These are phyloP conservation scores for Trichoderma asperelloides DNA, from an alignment of 495 filamentous ascomycete genomes.

Conservation along the genomic window DNA sequence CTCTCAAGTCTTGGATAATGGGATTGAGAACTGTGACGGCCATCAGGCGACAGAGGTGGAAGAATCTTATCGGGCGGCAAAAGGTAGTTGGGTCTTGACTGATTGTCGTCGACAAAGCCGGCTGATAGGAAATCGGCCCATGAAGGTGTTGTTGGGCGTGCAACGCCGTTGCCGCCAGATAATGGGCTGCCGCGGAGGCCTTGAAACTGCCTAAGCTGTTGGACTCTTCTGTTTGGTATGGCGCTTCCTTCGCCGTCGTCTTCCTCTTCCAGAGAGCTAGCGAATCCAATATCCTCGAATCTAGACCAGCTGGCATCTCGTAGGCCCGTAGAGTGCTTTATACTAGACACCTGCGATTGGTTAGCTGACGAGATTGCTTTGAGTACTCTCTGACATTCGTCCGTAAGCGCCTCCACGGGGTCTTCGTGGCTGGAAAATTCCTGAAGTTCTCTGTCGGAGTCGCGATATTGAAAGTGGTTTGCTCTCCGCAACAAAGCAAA, in stretches of 20 bases:
- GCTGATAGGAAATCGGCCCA: slow-evolving; percentile 96
- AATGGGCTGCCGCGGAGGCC: slow-evolving; percentile 53
- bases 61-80: slow-evolving; percentile 85
- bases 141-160: slow-evolving; percentile 86
- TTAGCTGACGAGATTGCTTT: slow-evolving; percentile 82
- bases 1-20: slow-evolving; percentile 58
- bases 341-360: slow-evolving; percentile 61
- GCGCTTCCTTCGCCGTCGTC: slow-evolving; percentile 51
- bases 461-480: slow-evolving; percentile 89
- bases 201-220: slow-evolving; percentile 9
- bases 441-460: slow-evolving; percentile 73
- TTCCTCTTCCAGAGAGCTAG: slow-evolving; percentile 62
- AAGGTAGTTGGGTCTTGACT: slow-evolving; percentile 48
- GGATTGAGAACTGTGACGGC: slow-evolving; percentile 82
- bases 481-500: slow-evolving; percentile 86
- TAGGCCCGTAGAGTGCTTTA: slow-evolving; percentile 59
- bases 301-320: slow-evolving; percentile 89
- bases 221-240: slow-evolving; percentile 25
- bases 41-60: slow-evolving; percentile 66
- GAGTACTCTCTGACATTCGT: slow-evolving; percentile 87
- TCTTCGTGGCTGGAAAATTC: slow-evolving; percentile 84
- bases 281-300: slow-evolving; percentile 92
- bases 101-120: slow-evolving; percentile 72
- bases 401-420: slow-evolving; percentile 76
- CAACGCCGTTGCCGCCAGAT: slow-evolving; percentile 54